A percentile compares a stretch with the other conserved stretches of the same genome.
phyloP scores from a whole-genome alignment of 441 rosid genomes.

The Mallotus japonicus region DNA sequence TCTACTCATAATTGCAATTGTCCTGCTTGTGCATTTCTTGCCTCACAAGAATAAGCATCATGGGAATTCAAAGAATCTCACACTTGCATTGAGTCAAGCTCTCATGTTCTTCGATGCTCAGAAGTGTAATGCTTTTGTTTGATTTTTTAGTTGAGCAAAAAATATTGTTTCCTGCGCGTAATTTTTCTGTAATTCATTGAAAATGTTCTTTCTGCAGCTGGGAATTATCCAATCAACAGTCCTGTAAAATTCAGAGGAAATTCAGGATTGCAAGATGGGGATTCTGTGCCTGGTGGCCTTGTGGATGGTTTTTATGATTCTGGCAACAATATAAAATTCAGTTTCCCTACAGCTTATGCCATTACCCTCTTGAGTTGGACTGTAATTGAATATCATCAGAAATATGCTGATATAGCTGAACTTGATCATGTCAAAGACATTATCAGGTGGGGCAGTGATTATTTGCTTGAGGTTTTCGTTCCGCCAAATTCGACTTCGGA shows the following conservation, averaged over 20 bases:
- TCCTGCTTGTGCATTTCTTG: constrained; percentile 35
- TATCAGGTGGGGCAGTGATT: constrained; percentile 58
- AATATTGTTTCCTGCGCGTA: not conserved
- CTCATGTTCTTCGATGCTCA: constrained; percentile 63
- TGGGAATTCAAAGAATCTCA: constrained; percentile 44
- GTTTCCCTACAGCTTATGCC: constrained; percentile 57
- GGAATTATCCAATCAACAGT: constrained; percentile 44
- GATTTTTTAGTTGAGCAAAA: not conserved
- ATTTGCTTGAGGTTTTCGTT: constrained; percentile 50
- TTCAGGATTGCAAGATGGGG: constrained; percentile 57
- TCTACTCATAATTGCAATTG: constrained; percentile 26
- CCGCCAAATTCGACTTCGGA: constrained; percentile 29
- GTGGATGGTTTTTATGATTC: constrained; percentile 66
- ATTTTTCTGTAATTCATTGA: not conserved
- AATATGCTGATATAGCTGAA: constrained; percentile 49
- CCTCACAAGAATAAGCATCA: constrained; percentile 38
- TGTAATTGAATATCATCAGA: constrained; percentile 56
- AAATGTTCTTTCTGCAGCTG: constrained; percentile 35
- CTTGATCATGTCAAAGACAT: constrained; percentile 59
- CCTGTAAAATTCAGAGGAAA: constrained; percentile 50
- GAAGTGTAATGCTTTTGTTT: constrained; percentile 38
- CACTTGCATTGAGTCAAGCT: constrained; percentile 51
- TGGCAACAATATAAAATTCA: constrained; percentile 58
- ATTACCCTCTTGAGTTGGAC: constrained; percentile 64
- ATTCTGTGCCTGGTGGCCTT: constrained; percentile 31